A percentile compares a stretch with the other conserved stretches of the same genome.
Evolutionary conservation across 306 rosid species (phyloP).

Genomic region (Vicia villosa): DNA sequence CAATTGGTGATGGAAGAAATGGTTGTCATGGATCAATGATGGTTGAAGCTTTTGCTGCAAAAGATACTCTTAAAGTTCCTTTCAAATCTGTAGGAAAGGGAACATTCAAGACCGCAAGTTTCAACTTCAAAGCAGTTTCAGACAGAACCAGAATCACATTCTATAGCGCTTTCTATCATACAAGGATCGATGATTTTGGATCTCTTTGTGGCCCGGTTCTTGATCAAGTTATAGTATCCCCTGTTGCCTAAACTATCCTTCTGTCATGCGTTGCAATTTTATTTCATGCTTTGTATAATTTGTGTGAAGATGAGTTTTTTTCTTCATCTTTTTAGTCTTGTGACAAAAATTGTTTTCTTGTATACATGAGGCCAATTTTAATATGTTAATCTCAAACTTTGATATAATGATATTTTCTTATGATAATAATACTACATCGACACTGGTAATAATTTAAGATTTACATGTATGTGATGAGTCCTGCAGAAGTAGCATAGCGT

Average conservation of each 20-base stretch:
- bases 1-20: conserved; percentile 81
- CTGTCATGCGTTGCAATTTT: too few relatives aligned
- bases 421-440: too few relatives aligned
- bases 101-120: conserved; percentile 49
- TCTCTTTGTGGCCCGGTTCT: conserved; percentile 89
- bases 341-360: not conserved
- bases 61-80: conserved; percentile 67
- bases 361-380: not conserved
- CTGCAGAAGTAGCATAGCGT: conserved; percentile 14
- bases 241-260: conserved; percentile 25
- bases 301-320: conserved; percentile 28
- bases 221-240: conserved; percentile 66
- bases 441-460: too few relatives aligned
- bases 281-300: conserved; percentile 41
- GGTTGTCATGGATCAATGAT: conserved; percentile 95
- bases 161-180: conserved; percentile 85
- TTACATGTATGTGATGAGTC: conserved; percentile 24
- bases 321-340: conserved; percentile 14
- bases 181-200: conserved; percentile 67
- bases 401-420: too few relatives aligned
- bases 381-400: conserved; percentile 23
- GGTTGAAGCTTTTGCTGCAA: conserved; percentile 87
- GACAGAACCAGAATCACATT: conserved; percentile 75
- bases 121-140: conserved; percentile 64
- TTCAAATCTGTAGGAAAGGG: conserved; percentile 76